Percentiles rank a stretch among this genome's conserved stretches.
Evolutionary conservation across 176 grass and related monocot genomes (phyloP).

Genomic region (Aegilops longissima): DNA sequence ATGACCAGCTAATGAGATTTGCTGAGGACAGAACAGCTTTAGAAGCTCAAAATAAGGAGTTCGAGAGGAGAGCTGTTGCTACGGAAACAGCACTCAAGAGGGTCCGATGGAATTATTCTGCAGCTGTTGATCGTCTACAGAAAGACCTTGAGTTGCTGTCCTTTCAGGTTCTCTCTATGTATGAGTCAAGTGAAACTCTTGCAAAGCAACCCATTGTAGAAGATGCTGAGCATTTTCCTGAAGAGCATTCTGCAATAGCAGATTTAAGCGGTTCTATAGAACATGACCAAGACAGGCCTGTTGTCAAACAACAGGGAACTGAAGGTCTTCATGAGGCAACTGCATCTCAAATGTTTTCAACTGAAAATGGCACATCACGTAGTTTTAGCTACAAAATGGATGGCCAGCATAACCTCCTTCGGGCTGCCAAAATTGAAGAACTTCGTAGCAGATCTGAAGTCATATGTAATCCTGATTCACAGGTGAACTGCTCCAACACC

Average conservation of each 20-base stretch:
- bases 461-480: conserved; percentile 37
- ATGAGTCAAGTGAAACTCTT: conserved; percentile 86
- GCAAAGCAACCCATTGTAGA: conserved; percentile 75
- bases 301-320: conserved; percentile 18
- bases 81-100: conserved; percentile 83
- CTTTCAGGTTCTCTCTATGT: conserved; percentile 98
- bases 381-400: conserved; percentile 38
- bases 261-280: conserved; percentile 36
- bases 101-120: conserved; percentile 87
- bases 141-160: conserved; percentile 96
- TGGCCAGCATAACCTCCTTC: conserved; percentile 39
- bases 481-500: conserved; percentile 31
- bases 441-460: conserved; percentile 39
- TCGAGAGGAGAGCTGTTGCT: conserved; percentile 81
- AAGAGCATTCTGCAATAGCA: conserved; percentile 38
- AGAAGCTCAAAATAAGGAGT: conserved; percentile 80
- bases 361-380: conserved; percentile 29
- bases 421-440: conserved; percentile 39
- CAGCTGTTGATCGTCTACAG: conserved; percentile 79
- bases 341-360: conserved; percentile 23
- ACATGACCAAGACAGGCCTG: conserved; percentile 22
- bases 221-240: conserved; percentile 47
- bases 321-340: conserved; percentile 25
- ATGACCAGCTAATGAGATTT: conserved; percentile 72
- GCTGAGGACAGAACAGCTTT: conserved; percentile 68